Evolutionary conservation across 2,329 filamentous ascomycete species (phyloP).

Genomic region (Arthrinium puccinioides): DNA sequence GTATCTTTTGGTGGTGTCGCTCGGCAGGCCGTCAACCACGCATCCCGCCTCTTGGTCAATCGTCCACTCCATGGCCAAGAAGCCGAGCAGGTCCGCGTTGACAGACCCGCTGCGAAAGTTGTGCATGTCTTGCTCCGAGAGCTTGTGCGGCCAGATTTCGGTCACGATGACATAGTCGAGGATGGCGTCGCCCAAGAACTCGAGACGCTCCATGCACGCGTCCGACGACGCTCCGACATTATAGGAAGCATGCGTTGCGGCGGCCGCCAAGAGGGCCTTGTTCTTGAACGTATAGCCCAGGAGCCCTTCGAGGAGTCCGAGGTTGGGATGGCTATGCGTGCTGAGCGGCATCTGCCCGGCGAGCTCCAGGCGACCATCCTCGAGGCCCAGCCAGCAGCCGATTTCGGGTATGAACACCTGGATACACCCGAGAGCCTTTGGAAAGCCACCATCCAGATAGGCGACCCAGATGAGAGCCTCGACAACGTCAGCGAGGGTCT

Average conservation of each 20-base stretch:
- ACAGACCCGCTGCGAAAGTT: constrained; percentile 67
- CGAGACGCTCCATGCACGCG: constrained; percentile 62
- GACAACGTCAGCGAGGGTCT: constrained; percentile 79
- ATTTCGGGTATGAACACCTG: constrained; percentile 57
- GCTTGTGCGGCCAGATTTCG: constrained; percentile 44
- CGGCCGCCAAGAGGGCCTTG: constrained; percentile 64
- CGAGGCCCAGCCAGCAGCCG: constrained; percentile 44
- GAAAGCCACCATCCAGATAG: constrained; percentile 60
- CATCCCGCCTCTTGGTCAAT: constrained; percentile 24
- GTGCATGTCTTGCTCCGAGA: constrained; percentile 60
- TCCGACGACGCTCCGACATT: constrained; percentile 25
- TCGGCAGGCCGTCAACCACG: constrained; percentile 16
- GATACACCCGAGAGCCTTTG: constrained; percentile 57
- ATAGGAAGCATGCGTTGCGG: constrained; percentile 69
- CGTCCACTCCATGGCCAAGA: constrained; percentile 57
- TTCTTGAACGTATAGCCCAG: constrained; percentile 67
- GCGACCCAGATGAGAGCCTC: constrained; percentile 78
- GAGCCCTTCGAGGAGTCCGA: constrained; percentile 52
- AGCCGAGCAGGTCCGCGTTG: constrained; percentile 75
- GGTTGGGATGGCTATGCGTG: constrained; percentile 28
- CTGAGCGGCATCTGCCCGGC: constrained; percentile 30
- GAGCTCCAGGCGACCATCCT: constrained; percentile 32
- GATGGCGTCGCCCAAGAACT: constrained; percentile 82
- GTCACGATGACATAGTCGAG: constrained; percentile 70
- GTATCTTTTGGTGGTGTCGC: constrained; percentile 18